Percentiles rank a stretch among this genome's conserved stretches.
phyloP scores from a whole-genome alignment of 179 eudicot species.

The Drosera spatulata region DNA sequence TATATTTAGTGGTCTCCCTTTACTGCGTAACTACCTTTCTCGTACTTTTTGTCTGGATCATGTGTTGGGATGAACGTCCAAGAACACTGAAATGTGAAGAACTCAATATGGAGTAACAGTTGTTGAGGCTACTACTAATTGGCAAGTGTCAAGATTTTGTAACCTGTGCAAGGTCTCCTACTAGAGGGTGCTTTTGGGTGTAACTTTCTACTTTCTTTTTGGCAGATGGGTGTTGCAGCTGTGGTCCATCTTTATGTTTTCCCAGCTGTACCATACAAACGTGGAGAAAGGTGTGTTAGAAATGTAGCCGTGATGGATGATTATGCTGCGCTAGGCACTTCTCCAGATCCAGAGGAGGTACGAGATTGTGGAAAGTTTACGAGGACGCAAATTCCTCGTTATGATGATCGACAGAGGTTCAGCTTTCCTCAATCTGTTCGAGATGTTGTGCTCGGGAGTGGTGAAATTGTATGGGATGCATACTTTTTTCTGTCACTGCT shows the following conservation, averaged over 20 bases:
- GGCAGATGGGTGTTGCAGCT: constrained; percentile 96
- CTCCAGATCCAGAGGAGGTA: constrained; percentile 93
- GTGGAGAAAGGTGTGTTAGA: constrained; percentile 91
- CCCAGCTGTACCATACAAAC: constrained; percentile 89
- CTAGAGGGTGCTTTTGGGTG: no score
- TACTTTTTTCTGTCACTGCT: no score
- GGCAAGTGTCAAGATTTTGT: no score
- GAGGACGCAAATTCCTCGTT: constrained; percentile 31
- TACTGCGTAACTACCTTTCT: no score
- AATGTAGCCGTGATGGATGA: constrained; percentile 89
- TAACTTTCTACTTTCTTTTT: no score
- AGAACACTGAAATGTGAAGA: no score
- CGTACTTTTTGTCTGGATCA: no score
- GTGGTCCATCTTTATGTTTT: constrained; percentile 87
- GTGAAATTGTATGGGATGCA: constrained; percentile 64
- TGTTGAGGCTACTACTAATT: no score
- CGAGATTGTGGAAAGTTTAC: constrained; percentile 59
- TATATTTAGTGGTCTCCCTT: no score
- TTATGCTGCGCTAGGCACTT: constrained; percentile 79
- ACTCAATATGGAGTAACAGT: no score
- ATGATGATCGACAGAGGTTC: constrained; percentile 54
- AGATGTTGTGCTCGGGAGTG: constrained; percentile 90
- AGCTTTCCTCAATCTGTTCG: constrained; percentile 87
- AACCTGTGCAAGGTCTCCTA: no score
- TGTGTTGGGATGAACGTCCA: no score